Conservation (phyloP, 2,329 filamentous ascomycete genomes). For the Penicillium sp. region DNA sequence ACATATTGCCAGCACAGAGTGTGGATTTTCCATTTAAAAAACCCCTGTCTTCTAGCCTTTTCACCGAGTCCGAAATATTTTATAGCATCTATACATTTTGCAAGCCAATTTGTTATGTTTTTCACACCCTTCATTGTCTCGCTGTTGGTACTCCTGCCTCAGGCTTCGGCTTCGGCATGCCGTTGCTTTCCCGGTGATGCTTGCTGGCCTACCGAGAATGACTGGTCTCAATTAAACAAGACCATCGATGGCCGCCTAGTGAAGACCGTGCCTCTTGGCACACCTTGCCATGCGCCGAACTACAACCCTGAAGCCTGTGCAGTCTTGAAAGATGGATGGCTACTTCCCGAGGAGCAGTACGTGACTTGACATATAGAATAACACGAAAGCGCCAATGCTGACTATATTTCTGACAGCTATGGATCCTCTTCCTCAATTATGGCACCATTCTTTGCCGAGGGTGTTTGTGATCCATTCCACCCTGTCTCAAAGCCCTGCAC, state of each 20-base stretch:
- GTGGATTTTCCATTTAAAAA: neutral
- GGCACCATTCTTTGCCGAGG: constrained; percentile 40
- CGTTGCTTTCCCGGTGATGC: constrained; percentile 53
- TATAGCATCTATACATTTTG: neutral
- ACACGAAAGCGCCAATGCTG: neutral
- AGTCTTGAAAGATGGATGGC: constrained; percentile 46
- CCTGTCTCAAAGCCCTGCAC: constrained; percentile 28
- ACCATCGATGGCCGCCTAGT: constrained; percentile 54
- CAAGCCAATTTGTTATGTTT: neutral
- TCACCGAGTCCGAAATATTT: neutral
- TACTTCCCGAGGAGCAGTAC: constrained; percentile 47
- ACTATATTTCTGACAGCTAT: constrained; percentile 48
- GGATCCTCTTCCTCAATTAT: constrained; percentile 50
- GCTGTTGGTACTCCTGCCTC: neutral
- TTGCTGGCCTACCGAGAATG: constrained; percentile 51
- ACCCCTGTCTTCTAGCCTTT: neutral
- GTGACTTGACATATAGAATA: neutral
- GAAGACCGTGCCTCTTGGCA: constrained; percentile 52
- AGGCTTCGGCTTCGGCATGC: constrained; percentile 30
- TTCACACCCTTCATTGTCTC: neutral
- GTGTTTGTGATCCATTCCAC: constrained; percentile 45
- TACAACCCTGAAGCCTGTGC: constrained; percentile 49
- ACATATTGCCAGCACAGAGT: neutral
- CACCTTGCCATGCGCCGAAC: constrained; percentile 52
- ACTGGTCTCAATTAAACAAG: constrained; percentile 54